Evolutionary conservation across 2,329 filamentous ascomycete species (phyloP), one percentile per base, ranked within the genome.

Genomic region (Aspergillus tanneri): DNA sequence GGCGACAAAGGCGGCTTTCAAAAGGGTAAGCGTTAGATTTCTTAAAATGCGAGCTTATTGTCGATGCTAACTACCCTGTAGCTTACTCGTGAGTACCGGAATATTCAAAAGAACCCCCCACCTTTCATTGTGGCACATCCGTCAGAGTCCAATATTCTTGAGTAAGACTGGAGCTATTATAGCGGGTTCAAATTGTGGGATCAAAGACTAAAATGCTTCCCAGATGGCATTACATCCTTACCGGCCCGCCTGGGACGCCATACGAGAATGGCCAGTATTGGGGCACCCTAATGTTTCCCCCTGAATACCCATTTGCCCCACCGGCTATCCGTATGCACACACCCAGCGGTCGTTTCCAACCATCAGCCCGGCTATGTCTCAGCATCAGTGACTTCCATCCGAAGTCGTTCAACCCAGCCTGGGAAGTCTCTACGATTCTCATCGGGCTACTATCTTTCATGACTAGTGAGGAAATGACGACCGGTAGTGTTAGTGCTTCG

Each of bases 281-380:
- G 93, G 93, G 93, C 39, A 96, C 92, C 2, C 79, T 99, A 42
- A 85, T 95, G 57, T 99, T 99, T 71, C 93, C 93, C 12, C 83
- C 91, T 7, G 91, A 96, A 76, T 99, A 99, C 69, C 93, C 93
- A 21, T 99, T 96, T 72, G 92, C 91, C 10, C 93, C 93, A 24
- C 93, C 93, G 4, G 90, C 93, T 2, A 99, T 99, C 71, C 90
- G 92, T 66, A 99, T 99, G 93, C 93, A 97, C 77, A 99, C 93
- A 0, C 93, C 93, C 2, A 92, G 87, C 10, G 93, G 93, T 50
- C 88, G 93, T 65, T 99, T 99, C 74, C 90, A 96, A 68, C 90
- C 91, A 2, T 93, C 87, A 2, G 91, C 90, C 11, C 83, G 93
- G 41, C 83, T 99, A 18, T 99, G 93, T 65, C 85, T 99, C 39